Base-by-base conservation (phyloP, 306 rosid genomes). In the Lathyrus oleraceus region DNA sequence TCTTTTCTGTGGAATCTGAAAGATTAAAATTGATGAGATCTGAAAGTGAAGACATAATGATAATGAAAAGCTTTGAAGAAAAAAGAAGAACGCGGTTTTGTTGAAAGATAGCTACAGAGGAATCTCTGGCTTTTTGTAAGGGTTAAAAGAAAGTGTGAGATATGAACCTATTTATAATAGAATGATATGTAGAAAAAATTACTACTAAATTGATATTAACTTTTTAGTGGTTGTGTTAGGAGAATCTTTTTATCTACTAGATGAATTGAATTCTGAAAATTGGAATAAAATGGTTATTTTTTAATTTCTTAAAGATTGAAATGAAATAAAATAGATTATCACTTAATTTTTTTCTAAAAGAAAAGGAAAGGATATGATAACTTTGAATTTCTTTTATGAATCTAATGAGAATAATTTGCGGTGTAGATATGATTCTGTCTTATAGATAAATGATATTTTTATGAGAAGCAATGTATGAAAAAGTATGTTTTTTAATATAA, bases 11-110 rank as follows among this genome's bases (percentile, higher is more conserved):
- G 64, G 69, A 8, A 14, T 83, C 86, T 0, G 88, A 75, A 27
- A 85, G 75, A 67, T 85, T 54, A 70, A 88, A 81, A 70, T 84
- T 88, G 68, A 84, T n/a, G 76, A 84, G 83, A 81, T 80, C 85
- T 51, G 87, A 48, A 30, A 78, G 84, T 35, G 71, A 43, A 67
- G 88, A 57, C 84, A 79, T 86, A 43, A 52, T 10, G 48, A 52
- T 10, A 35, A 56, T 56, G 16, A 56, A 56, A 11, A 3, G 13
- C 35, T 17, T 21, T 15, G 65, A 2, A 38, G 35, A 3, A 61
- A 57, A 27, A 58, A 65, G 27, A 32, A 59, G 52, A 67, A 58
- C 13, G 57, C 6, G 6, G 8, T 8, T 36, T 25, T 10, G 67
- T 8, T 35, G 59, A 7, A 1, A 56, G 28, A 56, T 56, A 69